Base-by-base conservation (phyloP, 306 rosid genomes). In the Cicer pinnatifidum region DNA sequence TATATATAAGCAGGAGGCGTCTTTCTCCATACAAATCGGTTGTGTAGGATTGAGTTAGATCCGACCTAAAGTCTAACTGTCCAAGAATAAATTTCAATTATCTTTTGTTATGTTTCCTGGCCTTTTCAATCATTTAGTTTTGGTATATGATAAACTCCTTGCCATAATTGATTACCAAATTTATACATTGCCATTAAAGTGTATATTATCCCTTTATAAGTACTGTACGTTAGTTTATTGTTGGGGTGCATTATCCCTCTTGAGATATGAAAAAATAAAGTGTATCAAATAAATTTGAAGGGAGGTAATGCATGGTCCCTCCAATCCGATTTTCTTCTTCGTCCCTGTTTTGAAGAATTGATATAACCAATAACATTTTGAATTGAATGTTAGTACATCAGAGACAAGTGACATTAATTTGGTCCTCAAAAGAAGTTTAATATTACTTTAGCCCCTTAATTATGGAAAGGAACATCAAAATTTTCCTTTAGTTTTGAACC, bases 261-360 rank as follows among this genome's bases (percentile, higher is more conserved):
- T 17, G 52, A 39, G 20, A 51, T 43, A 53, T 66, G 64, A 12
- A 28, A 46, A 16, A 11, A 47, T 37, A 7, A 9, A 46, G 19
- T 68, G 62, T 68, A 46, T 76, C 41, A 13, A 10, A 11, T 59
- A 58, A 50, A n/a, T 46, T 20, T 59, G 54, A 23, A 20, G 80
- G 52, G 63, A 33, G 19, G 40, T 45, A 28, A 7, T 15, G 23
- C n/a, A 28, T 61, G 67, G 50, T 35, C 67, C 11, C 35, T 63
- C 50, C 53, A 8, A n/a, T 50, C 33, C 41, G 9, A 13, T 44
- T 76, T 56, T 72, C 45, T 68, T 56, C 67, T 51, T 63, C 33
- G 17, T 59, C 51, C 13, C 50, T 33, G 20, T 65, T 74, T 46
- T 7, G 7, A 57, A 50, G 7, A 44, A 28, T 56, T 39, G 23